Percentiles rank a stretch among this genome's conserved stretches.
phyloP scores from a whole-genome alignment of 2,329 filamentous ascomycete genomes.

The Ophiostoma montium region DNA sequence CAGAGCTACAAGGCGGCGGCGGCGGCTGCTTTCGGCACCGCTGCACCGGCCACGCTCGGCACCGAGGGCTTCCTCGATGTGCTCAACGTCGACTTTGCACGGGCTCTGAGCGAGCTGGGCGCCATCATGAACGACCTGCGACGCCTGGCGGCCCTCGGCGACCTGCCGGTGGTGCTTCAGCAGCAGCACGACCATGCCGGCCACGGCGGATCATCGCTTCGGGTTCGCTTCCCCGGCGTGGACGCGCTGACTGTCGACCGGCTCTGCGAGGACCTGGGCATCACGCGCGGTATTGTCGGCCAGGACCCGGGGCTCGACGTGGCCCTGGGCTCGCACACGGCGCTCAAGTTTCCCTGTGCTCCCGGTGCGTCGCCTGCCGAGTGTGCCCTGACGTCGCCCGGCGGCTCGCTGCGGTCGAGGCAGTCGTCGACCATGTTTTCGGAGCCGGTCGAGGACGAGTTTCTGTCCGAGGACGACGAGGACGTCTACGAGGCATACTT shows the following conservation, averaged over 20 bases:
- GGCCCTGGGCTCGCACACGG: conserved; percentile 54
- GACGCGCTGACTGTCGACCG: conserved; percentile 69
- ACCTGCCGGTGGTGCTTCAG: conserved; percentile 68
- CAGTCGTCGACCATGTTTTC: conserved; percentile 12
- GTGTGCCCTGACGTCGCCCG: conserved; percentile 27
- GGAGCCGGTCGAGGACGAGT: conserved; percentile 2
- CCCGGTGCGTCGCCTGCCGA: conserved; percentile 29
- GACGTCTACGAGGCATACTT: conserved; percentile 14
- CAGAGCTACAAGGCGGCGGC: conserved; percentile 20
- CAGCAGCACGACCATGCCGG: conserved; percentile 39
- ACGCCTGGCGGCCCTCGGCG: conserved; percentile 60
- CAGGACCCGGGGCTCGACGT: conserved; percentile 64
- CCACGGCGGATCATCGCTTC: conserved; percentile 44
- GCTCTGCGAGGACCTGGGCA: conserved; percentile 75
- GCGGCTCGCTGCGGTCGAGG: conserved; percentile 32
- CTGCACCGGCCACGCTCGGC: conserved; percentile 46
- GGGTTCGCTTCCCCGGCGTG: conserved; percentile 82
- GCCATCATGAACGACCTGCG: conserved; percentile 70
- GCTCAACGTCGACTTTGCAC: conserved; percentile 76
- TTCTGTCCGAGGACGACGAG: conserved; percentile 19
- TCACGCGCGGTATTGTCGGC: conserved; percentile 62
- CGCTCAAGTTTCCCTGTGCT: conserved; percentile 76
- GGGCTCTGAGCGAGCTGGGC: conserved; percentile 71
- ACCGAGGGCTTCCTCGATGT: conserved; percentile 72
- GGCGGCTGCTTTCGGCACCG: conserved; percentile 26